Evolutionary conservation across 345 rosid genomes (phyloP), one percentile per base, ranked within the genome.

Genomic region (Conringia planisiliqua): DNA sequence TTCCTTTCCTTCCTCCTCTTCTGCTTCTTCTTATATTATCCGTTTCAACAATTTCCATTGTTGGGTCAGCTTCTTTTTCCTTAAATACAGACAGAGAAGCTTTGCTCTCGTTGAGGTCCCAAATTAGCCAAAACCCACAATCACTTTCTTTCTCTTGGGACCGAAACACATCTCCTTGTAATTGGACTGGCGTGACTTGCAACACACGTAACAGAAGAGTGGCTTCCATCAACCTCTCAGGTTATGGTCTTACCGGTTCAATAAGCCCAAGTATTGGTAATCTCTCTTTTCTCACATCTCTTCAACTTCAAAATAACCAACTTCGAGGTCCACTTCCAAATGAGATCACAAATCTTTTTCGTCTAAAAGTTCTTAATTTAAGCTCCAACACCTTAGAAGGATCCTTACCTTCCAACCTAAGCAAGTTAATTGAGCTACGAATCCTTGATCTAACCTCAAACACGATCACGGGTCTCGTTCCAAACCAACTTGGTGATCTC

Each of bases 131-230:
- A 6, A 56, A 2, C 39, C 11, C 77, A 32, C 43, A 71, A 11
- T 46, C 68, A 2, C 76, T 76, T 43, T 50, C 81, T 18, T 72
- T 84, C 57, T 70, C 81, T n/a, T 85, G 86, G 89, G 63, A 80
- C 52, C 52, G 11, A 67, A 73, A 64, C 83, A 54, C 17, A 17
- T 78, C 80, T 9, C 85, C 84, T 10, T 85, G 87, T 57, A 76
- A 68, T 7, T 84, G 90, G 87, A 70, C 85, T 0, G 87, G 90
- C 46, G 82, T 84, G 64, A n/a, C 67, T 66, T 86, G 87, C 80
- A 51, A 78, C 59, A 30, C 18, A 16, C 36, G 36, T 2, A 55
- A 46, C 74, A 43, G 59, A 13, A 75, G 90, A 81, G 88, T 86
- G 47, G 18, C 66, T 33, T 81, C 64, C n/a, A 82, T 84, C 17